Percentiles rank a stretch among this genome's conserved stretches.
Conservation (phyloP, 805 yeast species). For the Candida glaebosa region DNA sequence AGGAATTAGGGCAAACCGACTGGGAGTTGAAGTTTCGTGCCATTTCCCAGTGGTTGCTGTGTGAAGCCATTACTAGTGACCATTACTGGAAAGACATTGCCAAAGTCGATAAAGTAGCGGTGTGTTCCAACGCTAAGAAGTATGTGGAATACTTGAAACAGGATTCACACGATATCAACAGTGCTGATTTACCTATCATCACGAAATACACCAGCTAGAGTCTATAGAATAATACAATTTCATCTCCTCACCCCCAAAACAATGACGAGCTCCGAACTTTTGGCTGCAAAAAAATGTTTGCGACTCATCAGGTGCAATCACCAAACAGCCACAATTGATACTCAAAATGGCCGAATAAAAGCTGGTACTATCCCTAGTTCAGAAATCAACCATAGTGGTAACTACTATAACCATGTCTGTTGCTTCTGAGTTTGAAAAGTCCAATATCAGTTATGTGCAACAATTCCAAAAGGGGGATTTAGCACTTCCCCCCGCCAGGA, state of each 20-base stretch:
- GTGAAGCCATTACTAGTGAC: conserved; percentile 22
- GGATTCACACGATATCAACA: conserved; percentile 14
- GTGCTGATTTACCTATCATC: conserved; percentile 5
- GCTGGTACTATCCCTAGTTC: not conserved
- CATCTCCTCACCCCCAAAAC: not conserved
- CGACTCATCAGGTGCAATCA: conserved; percentile 1
- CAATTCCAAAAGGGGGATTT: conserved; percentile 28
- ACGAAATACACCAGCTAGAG: not conserved
- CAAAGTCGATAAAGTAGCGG: conserved; percentile 12
- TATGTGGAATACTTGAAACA: conserved; percentile 21
- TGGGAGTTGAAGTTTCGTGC: conserved; percentile 36
- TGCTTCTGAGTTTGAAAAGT: conserved; percentile 21
- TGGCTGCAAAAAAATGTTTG: not conserved
- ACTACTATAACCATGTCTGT: conserved; percentile 16
- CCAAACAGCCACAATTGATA: not conserved
- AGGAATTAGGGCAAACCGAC: conserved; percentile 17
- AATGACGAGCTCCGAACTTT: too few relatives aligned
- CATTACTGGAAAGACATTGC: conserved; percentile 19
- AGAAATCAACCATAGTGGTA: not conserved
- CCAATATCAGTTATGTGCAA: conserved; percentile 18
- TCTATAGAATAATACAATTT: not conserved
- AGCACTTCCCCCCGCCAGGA: conserved; percentile 34
- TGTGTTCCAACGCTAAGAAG: conserved; percentile 18
- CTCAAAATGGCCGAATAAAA: too few relatives aligned
- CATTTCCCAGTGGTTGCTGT: conserved; percentile 27